Evolutionary conservation across 805 yeast genomes (phyloP).

Genomic region (Candida chauliodis): DNA sequence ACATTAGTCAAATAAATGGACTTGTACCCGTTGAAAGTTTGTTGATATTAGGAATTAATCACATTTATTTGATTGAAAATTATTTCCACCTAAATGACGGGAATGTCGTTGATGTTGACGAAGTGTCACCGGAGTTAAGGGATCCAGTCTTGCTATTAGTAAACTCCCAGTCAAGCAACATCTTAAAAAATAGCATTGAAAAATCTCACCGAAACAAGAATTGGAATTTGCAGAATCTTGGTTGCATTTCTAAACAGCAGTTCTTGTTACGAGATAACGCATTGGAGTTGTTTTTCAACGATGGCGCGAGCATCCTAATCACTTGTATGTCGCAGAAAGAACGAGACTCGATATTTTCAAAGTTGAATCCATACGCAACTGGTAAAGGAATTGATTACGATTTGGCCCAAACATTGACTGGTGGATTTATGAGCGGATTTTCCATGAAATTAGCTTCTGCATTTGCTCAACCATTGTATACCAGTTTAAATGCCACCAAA

Average conservation of each 20-base stretch:
- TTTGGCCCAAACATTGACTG: conserved; percentile 48
- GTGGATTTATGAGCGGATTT: conserved; percentile 31
- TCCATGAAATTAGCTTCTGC: conserved; percentile 31
- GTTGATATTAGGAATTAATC: conserved; percentile 61
- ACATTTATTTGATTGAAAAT: conserved; percentile 65
- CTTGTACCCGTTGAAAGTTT: conserved; percentile 75
- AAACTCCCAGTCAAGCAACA: conserved; percentile 41
- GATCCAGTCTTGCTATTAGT: conserved; percentile 70
- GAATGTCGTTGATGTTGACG: conserved; percentile 58
- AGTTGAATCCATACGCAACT: conserved; percentile 47
- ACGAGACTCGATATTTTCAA: conserved; percentile 55
- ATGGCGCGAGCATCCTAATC: conserved; percentile 67
- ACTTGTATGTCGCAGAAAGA: conserved; percentile 53
- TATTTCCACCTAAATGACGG: conserved; percentile 56
- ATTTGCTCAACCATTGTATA: conserved; percentile 27
- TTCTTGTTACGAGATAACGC: conserved; percentile 80
- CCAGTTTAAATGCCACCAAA: conserved; percentile 49
- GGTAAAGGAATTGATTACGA: conserved; percentile 52
- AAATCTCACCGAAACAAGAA: conserved; percentile 45
- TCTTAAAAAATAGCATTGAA: conserved; percentile 20
- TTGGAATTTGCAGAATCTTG: conserved; percentile 61
- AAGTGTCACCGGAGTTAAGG: conserved; percentile 57
- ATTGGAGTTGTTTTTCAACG: conserved; percentile 67
- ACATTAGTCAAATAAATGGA: conserved; percentile 72
- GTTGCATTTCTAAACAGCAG: conserved; percentile 68